Base-by-base conservation (phyloP, 805 yeast species). In the Metschnikowia sp. region DNA sequence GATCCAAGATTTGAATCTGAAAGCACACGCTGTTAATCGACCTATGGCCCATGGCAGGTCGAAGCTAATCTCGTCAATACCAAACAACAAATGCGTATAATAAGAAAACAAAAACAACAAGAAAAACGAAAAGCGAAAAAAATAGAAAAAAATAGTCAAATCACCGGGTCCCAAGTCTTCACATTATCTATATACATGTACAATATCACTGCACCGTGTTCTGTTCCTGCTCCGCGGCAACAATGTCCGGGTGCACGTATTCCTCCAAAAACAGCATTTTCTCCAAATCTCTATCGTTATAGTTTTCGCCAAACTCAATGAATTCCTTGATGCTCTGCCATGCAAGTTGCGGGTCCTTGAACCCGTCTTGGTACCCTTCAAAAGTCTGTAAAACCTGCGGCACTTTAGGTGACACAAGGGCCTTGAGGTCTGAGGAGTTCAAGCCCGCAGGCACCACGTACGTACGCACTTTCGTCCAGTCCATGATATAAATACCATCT, bases 381-480 rank as follows among this genome's bases (percentile, higher is more conserved):
- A 73, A 89, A 32, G 75, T 72, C 63, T 89, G 90, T 53, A 71
- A 75, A 40, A 90, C 77, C 57, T 79, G 78, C 9, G 96, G 91
- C 8, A 83, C 77, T 42, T 82, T 82, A 18, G 84, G 82, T 39
- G 89, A 83, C 4, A 90, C 96, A 42, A 88, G 75, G 4, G 98
- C 91, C 59, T 80, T 84, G 52, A 92, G 73, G 39, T 62, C 64
- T 8, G 69, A 57, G 36, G 49, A 29, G 56, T 66, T 49, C 63
- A 60, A 58, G 13, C 64, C 72, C 1, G 71, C 65, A 5, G 99
- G 99, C 9, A 83, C 89, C 3, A 88, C 96, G 67, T 84, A 94
- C 0, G 98, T 89, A 59, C 97, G 78, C 30, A 92, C 98, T 62
- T 84, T 89, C 39, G 69, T 67, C 88, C 96, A 92, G 69, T 88